These are phyloP conservation scores for Sutorius australiensis DNA, from an alignment of 768 basidiomycete genomes.

Conservation along the genomic window DNA sequence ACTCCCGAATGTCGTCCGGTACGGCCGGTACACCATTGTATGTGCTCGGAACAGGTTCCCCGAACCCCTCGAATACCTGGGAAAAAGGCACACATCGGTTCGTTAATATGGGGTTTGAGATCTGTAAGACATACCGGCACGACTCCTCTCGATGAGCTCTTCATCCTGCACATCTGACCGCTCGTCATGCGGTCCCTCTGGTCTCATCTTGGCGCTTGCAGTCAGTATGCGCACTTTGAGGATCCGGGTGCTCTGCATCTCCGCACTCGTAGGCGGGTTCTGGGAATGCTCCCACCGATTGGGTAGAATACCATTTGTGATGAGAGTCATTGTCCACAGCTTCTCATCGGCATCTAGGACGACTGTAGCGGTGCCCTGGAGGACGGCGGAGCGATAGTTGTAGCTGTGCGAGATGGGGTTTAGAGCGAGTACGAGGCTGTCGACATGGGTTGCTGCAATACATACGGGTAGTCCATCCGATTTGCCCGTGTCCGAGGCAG, in stretches of 20 bases:
- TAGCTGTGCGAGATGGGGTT: slow-evolving; percentile 26
- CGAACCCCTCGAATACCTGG: slow-evolving; percentile 25
- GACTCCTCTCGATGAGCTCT: slow-evolving; percentile 14
- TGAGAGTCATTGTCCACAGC: slow-evolving; percentile 21
- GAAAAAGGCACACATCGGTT: not conserved
- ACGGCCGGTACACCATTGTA: not conserved
- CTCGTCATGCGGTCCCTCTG: slow-evolving; percentile 21
- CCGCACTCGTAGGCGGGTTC: slow-evolving; percentile 19
- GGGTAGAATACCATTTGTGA: slow-evolving; percentile 23
- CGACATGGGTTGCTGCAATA: slow-evolving; percentile 24
- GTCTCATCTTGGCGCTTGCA: slow-evolving; percentile 23
- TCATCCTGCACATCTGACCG: slow-evolving; percentile 13
- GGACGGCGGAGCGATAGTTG: slow-evolving; percentile 25
- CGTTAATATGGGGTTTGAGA: not conserved
- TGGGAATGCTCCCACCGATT: too few relatives aligned
- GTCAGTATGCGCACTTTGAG: slow-evolving; percentile 21
- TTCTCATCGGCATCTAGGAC: slow-evolving; percentile 21
- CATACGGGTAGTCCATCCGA: slow-evolving; percentile 15
- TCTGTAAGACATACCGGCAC: slow-evolving; percentile 12
- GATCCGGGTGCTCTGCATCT: slow-evolving; percentile 22
- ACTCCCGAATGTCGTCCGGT: slow-evolving; percentile 18
- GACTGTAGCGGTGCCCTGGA: slow-evolving; percentile 17
- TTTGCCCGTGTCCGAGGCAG: not conserved
- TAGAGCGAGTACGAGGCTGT: slow-evolving; percentile 22
- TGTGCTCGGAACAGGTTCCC: slow-evolving; percentile 25